Conservation (phyloP, 2,329 filamentous ascomycete species). For the Sclerotinia borealis region DNA sequence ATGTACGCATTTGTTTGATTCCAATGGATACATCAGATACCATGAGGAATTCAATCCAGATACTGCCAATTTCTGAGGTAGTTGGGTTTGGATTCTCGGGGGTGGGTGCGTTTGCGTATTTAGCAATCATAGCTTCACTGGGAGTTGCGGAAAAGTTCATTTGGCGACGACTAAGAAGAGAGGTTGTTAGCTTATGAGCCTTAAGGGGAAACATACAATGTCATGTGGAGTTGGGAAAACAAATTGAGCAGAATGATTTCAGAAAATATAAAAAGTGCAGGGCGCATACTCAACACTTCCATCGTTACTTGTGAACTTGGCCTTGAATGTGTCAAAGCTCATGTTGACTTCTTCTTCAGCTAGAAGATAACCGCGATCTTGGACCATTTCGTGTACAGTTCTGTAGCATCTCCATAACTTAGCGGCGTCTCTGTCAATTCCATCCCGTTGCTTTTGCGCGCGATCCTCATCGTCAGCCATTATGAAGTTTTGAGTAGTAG, state of each 20-base stretch:
- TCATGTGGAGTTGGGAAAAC: neutral
- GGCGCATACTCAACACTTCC: constrained; percentile 67
- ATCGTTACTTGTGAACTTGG: constrained; percentile 63
- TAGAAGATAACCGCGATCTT: constrained; percentile 87
- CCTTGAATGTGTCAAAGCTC: constrained; percentile 72
- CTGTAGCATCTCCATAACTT: constrained; percentile 91
- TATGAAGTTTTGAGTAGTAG: constrained; percentile 1
- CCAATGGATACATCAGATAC: constrained; percentile 66
- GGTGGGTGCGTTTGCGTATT: constrained; percentile 70
- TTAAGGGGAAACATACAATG: neutral
- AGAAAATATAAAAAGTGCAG: neutral
- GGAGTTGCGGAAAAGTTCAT: constrained; percentile 88
- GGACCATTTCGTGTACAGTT: constrained; percentile 92
- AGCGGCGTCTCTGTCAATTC: constrained; percentile 40
- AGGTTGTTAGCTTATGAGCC: constrained; percentile 2
- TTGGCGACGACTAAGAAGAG: constrained; percentile 58
- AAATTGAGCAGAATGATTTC: constrained; percentile 5
- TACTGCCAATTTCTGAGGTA: constrained; percentile 69
- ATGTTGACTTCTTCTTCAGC: constrained; percentile 85
- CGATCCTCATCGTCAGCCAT: constrained; percentile 31
- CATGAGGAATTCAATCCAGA: constrained; percentile 85
- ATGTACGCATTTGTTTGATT: constrained; percentile 85
- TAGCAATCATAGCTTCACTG: constrained; percentile 74
- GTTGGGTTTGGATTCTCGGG: constrained; percentile 62
- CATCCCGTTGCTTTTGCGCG: constrained; percentile 28